Base-by-base conservation (phyloP, 768 basidiomycete genomes). In the Psilocybe tampanensis region DNA sequence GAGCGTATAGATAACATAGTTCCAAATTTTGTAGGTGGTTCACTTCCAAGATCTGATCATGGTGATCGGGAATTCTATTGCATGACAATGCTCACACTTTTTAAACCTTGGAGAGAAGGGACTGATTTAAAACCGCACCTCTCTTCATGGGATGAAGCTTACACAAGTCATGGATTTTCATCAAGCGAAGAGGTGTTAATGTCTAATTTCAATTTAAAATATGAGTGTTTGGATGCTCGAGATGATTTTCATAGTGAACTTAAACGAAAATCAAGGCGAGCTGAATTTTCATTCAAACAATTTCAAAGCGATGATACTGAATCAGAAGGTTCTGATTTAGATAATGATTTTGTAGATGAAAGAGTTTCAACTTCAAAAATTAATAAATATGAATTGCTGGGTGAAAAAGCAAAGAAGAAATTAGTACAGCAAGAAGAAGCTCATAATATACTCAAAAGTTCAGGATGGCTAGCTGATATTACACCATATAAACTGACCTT, bases 181-280 rank as follows among this genome's bases (percentile, higher is more conserved):
- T 9, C 2, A 11, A 6, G 52, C 11, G 44, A 69, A 23, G 2
- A 18, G 8, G 33, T 66, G 29, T 18, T 70, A 1, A 74, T 74
- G 62, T 41, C 57, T 4, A 67, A 72, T 41, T 61, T 71, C 43
- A 62, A 76, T 47, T 41, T 74, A 1, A 15, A 47, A 36, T 74
- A 75, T 61, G 73, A 76, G 55, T 75, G 74, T 50, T 45, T 70
- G 2, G 72, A 75, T 66, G 66, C 68, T 2, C 36, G 67, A 26
- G 72, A 76, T 60, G 72, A 74, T 50, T 73, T 59, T 57, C 36
- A 26, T 23, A 18, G 21, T 8, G 36, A 52, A 33, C 24, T 32
- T 12, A 49, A 49, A 18, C 23, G 26, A n/a, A 49, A 49, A 21
- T 7, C 19, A 32, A 33, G n/a, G 33, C 26, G 6, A 9, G 24